A percentile compares a stretch with the other conserved stretches of the same genome.
These are phyloP conservation scores for Candida peoriensis DNA, from an alignment of 805 yeast species.

Conservation along the genomic window DNA sequence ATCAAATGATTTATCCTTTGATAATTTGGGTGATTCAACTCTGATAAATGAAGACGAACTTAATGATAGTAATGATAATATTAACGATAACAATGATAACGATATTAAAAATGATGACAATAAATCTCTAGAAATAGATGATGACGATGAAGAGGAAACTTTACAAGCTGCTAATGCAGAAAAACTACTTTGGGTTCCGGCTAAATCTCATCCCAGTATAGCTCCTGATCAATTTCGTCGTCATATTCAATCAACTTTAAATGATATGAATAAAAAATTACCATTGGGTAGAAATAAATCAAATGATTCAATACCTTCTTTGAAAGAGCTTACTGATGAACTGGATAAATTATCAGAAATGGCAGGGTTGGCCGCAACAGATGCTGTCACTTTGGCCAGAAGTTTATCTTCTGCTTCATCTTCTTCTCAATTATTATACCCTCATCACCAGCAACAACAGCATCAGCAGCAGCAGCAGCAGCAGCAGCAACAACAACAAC, in stretches of 20 bases:
- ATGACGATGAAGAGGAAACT: constrained; percentile 9
- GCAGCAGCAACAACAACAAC: neutral
- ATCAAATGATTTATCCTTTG: neutral
- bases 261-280: constrained; percentile 20
- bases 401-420: constrained; percentile 68
- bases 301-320: constrained; percentile 45
- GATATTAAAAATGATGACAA: constrained; percentile 2
- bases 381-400: constrained; percentile 79
- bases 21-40: constrained; percentile 2
- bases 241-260: constrained; percentile 48
- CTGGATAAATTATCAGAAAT: constrained; percentile 65
- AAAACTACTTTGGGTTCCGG: constrained; percentile 89
- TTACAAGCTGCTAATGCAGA: constrained; percentile 38
- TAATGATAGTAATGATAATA: constrained; percentile 2
- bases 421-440: constrained; percentile 31
- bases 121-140: constrained; percentile 1
- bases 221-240: constrained; percentile 82
- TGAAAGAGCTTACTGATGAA: constrained; percentile 69
- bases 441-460: neutral
- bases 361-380: constrained; percentile 75
- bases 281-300: constrained; percentile 7
- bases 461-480: neutral
- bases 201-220: constrained; percentile 88
- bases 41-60: constrained; percentile 4
- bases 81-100: constrained; percentile 1